Evolutionary conservation across 305 asterid genomes (phyloP).

Genomic region (Coffea humblotiana): DNA sequence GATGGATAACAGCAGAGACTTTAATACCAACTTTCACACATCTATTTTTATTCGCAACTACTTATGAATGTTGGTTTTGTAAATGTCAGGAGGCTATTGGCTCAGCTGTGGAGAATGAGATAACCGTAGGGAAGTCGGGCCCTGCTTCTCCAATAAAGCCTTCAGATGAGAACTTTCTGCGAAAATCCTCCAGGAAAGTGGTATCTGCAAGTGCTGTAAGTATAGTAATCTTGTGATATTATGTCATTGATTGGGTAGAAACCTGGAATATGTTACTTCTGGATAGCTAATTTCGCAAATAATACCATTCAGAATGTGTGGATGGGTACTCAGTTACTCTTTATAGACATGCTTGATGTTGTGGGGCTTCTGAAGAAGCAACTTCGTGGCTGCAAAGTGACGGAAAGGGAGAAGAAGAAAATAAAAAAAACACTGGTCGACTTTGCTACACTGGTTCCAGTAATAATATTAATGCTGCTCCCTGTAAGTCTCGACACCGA

Average conservation of each 20-base stretch:
- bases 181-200: conserved; percentile 45
- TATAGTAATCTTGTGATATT: conserved; percentile 1
- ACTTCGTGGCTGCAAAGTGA: conserved; percentile 45
- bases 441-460: conserved; percentile 64
- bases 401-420: conserved; percentile 61
- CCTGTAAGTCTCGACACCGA: conserved; percentile 55
- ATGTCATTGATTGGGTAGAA: conserved; percentile 6
- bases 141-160: conserved; percentile 30
- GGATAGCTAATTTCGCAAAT: conserved; percentile 18
- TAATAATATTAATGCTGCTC: conserved; percentile 68
- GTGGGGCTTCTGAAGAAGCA: conserved; percentile 42
- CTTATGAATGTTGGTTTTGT: conserved; percentile 2
- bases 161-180: conserved; percentile 38
- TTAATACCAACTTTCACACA: background rate
- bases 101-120: conserved; percentile 29
- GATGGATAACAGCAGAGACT: background rate
- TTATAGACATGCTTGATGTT: conserved; percentile 47
- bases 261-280: background rate
- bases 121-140: conserved; percentile 27
- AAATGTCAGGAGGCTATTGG: conserved; percentile 49
- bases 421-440: conserved; percentile 55
- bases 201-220: conserved; percentile 61
- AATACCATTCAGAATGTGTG: conserved; percentile 49
- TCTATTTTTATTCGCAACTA: background rate
- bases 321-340: conserved; percentile 78